Conservation (phyloP, 345 rosid genomes). For the Physaria fendleri region DNA sequence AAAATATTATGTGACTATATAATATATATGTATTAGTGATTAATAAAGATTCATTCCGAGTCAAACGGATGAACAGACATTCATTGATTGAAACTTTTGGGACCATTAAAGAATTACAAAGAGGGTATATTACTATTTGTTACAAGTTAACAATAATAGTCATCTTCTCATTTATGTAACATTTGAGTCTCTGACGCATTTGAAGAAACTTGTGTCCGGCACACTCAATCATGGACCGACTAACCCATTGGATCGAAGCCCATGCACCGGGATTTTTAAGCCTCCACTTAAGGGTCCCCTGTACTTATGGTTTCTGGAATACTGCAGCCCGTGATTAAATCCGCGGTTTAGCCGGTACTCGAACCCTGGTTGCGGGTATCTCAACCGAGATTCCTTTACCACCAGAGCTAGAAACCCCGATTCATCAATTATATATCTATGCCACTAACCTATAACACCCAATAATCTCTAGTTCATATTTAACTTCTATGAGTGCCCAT, state of each 20-base stretch:
- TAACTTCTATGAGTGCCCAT: constrained; percentile 2
- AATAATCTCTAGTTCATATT: constrained; percentile 9
- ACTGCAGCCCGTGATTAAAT: too few relatives aligned
- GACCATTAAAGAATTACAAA: not conserved
- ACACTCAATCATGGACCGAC: too few relatives aligned
- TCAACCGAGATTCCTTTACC: too few relatives aligned
- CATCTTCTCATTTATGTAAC: constrained; percentile 7
- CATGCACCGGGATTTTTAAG: too few relatives aligned
- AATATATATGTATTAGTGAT: too few relatives aligned
- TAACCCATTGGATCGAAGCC: too few relatives aligned
- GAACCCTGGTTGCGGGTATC: too few relatives aligned
- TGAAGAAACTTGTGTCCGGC: constrained; percentile 17
- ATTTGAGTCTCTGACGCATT: constrained; percentile 14
- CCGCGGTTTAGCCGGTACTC: too few relatives aligned
- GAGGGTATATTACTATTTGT: not conserved
- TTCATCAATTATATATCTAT: constrained; percentile 15
- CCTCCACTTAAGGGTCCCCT: too few relatives aligned
- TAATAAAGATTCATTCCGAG: not conserved
- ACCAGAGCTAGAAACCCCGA: too few relatives aligned
- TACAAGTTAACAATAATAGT: not conserved
- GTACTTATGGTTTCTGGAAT: too few relatives aligned
- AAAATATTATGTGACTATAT: too few relatives aligned
- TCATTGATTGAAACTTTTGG: not conserved
- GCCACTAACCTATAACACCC: constrained; percentile 13
- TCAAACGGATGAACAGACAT: not conserved